Conservation (phyloP, 805 yeast species). For the Barnettozyma botsteinii region DNA sequence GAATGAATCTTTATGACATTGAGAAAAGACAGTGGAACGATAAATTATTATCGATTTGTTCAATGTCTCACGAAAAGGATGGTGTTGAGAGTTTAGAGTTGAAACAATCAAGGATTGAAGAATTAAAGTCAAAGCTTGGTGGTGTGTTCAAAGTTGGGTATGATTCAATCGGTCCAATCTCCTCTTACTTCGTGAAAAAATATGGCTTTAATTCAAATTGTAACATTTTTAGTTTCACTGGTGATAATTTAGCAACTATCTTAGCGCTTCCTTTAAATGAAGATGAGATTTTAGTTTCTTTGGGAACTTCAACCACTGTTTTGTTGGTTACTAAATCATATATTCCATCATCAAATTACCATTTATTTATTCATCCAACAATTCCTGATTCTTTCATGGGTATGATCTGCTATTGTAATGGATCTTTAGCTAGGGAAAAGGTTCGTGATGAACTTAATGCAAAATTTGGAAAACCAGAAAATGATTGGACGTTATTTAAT, state of each 20-base stretch:
- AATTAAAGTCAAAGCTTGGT: constrained; percentile 49
- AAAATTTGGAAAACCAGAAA: constrained; percentile 29
- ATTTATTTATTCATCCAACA: constrained; percentile 83
- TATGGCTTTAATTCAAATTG: constrained; percentile 61
- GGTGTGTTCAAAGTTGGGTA: constrained; percentile 43
- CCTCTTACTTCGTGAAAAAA: constrained; percentile 53
- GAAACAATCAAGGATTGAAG: constrained; percentile 19
- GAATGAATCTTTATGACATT: constrained; percentile 84
- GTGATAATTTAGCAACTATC: constrained; percentile 87
- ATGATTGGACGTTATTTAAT: constrained; percentile 60
- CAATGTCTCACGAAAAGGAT: constrained; percentile 27
- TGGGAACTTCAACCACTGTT: constrained; percentile 92
- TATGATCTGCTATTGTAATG: constrained; percentile 92
- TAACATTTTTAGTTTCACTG: constrained; percentile 70
- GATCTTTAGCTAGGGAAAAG: constrained; percentile 78
- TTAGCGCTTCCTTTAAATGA: constrained; percentile 71
- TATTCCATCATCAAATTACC: constrained; percentile 76
- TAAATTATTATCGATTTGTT: constrained; percentile 41
- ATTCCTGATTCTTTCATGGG: constrained; percentile 78
- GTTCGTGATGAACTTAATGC: constrained; percentile 59
- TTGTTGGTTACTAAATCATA: constrained; percentile 73
- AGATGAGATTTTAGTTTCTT: constrained; percentile 71
- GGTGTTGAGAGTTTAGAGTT: constrained; percentile 14
- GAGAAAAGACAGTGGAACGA: constrained; percentile 48
- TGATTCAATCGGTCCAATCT: constrained; percentile 44